Percentiles rank a stretch among this genome's conserved stretches.
Evolutionary conservation across 2,329 filamentous ascomycete genomes (phyloP).

Genomic region (Fusarium clavum): DNA sequence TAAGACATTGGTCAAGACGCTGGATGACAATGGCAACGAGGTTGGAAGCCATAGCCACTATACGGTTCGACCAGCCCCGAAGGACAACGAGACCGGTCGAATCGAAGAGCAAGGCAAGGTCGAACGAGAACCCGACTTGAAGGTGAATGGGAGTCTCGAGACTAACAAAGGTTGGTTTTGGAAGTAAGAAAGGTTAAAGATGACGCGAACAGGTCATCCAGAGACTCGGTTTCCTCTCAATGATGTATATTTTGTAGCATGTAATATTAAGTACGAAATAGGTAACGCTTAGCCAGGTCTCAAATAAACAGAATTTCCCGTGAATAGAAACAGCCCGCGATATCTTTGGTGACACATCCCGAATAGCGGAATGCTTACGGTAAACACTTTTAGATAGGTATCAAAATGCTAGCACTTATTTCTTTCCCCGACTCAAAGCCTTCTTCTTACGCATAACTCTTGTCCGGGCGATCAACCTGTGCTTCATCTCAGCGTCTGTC

Average conservation of each 20-base stretch:
- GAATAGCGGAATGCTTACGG: conserved; percentile 9
- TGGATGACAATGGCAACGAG: conserved; percentile 57
- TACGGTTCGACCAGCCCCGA: conserved; percentile 48
- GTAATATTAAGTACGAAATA: conserved; percentile 11
- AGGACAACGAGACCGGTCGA: conserved; percentile 24
- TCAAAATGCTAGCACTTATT: conserved; percentile 37
- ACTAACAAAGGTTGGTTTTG: conserved; percentile 56
- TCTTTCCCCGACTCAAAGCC: conserved; percentile 53
- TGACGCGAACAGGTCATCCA: background rate
- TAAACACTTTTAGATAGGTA: conserved; percentile 35
- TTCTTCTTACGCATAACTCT: conserved; percentile 81
- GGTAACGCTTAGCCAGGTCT: background rate
- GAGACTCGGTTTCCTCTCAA: conserved; percentile 24
- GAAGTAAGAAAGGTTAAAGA: conserved; percentile 47
- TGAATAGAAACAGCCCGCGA: conserved; percentile 4
- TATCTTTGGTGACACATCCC: conserved; percentile 9
- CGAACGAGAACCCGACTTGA: conserved; percentile 15
- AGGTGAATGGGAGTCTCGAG: conserved; percentile 32
- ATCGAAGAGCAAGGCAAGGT: conserved; percentile 30
- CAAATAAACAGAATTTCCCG: background rate
- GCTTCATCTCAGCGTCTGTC: conserved; percentile 60
- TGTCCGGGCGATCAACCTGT: conserved; percentile 88
- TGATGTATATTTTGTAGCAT: conserved; percentile 25
- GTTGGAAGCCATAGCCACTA: conserved; percentile 54
- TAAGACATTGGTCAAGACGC: conserved; percentile 55